A percentile compares a stretch with the other conserved stretches of the same genome.
phyloP scores from a whole-genome alignment of 2,329 filamentous ascomycete species.

The Alternaria conjuncta region DNA sequence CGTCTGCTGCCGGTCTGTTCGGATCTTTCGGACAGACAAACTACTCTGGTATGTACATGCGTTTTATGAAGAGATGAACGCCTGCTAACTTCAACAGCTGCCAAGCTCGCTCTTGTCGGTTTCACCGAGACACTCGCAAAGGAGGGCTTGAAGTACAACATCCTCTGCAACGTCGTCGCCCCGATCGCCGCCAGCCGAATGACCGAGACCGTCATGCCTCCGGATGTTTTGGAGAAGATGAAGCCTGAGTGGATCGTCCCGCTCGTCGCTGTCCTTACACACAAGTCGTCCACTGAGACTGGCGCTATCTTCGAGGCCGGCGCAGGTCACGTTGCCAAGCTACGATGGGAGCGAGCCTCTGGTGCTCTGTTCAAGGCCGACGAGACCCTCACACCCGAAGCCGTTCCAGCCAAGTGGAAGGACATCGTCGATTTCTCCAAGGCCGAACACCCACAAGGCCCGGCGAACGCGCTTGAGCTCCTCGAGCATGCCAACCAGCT shows the following conservation, averaged over 20 bases:
- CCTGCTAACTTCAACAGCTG: slow-evolving; percentile 62
- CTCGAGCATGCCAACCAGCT: slow-evolving; percentile 48
- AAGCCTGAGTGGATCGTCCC: slow-evolving; percentile 96
- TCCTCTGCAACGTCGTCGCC: slow-evolving; percentile 91
- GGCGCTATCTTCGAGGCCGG: slow-evolving; percentile 94
- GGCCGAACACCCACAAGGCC: slow-evolving; percentile 81
- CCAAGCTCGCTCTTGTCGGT: slow-evolving; percentile 92
- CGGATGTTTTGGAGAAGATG: slow-evolving; percentile 83
- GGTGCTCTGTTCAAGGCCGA: slow-evolving; percentile 91
- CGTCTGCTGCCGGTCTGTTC: slow-evolving; percentile 94
- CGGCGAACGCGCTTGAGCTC: slow-evolving; percentile 85
- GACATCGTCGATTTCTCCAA: slow-evolving; percentile 85
- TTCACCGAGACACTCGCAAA: slow-evolving; percentile 98
- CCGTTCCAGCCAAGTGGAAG: slow-evolving; percentile 88
- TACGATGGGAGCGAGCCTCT: slow-evolving; percentile 91
- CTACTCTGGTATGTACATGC: slow-evolving; percentile 71
- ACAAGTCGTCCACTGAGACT: slow-evolving; percentile 86
- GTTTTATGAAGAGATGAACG: background rate
- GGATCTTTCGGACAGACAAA: slow-evolving; percentile 96
- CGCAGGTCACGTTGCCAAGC: slow-evolving; percentile 88
- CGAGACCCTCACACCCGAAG: slow-evolving; percentile 83
- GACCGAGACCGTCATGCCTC: slow-evolving; percentile 94
- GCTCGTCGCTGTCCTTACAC: slow-evolving; percentile 84
- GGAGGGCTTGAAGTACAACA: slow-evolving; percentile 98
- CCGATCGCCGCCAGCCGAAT: slow-evolving; percentile 94